Evolutionary conservation across 1,284 basidiomycete genomes (phyloP).

Genomic region (Ganoderma multipileum): DNA sequence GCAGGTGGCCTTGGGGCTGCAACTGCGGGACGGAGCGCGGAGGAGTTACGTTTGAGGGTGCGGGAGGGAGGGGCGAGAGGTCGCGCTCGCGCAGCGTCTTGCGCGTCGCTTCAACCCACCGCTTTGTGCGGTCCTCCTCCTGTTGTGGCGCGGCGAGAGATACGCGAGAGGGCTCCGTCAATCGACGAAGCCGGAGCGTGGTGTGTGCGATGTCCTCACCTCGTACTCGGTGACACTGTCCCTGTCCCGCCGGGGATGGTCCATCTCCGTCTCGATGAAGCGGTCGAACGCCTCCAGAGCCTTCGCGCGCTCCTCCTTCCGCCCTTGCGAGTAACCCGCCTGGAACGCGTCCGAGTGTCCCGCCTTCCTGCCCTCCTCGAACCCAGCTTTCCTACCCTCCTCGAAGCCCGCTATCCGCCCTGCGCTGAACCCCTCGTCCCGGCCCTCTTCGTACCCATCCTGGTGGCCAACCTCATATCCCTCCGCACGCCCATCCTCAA

Average conservation of each 20-base stretch:
- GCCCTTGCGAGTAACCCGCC: constrained; percentile 52
- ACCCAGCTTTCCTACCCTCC: constrained; percentile 41
- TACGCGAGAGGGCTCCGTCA: background rate
- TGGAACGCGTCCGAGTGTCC: constrained; percentile 49
- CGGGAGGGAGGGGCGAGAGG: constrained; percentile 18
- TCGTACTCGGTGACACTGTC: constrained; percentile 38
- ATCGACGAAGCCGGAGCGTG: background rate
- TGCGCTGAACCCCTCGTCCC: constrained; percentile 53
- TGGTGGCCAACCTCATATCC: constrained; percentile 44
- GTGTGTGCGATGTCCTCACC: constrained; percentile 14
- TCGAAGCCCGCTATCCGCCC: constrained; percentile 49
- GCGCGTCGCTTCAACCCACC: constrained; percentile 39
- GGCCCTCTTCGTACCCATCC: constrained; percentile 51
- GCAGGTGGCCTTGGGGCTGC: constrained; percentile 4
- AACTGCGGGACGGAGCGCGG: background rate
- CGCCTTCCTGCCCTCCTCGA: constrained; percentile 46
- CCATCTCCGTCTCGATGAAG: constrained; percentile 54
- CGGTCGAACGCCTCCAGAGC: constrained; percentile 62
- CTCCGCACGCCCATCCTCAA: constrained; percentile 46
- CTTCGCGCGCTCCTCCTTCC: constrained; percentile 55
- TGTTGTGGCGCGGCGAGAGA: constrained; percentile 9
- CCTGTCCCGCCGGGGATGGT: constrained; percentile 30
- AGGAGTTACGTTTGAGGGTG: background rate
- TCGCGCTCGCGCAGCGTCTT: constrained; percentile 30
- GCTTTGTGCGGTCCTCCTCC: constrained; percentile 37